Evolutionary conservation across 192 early-diverging fungal species (phyloP).

Genomic region (Rhizophagus sp.): DNA sequence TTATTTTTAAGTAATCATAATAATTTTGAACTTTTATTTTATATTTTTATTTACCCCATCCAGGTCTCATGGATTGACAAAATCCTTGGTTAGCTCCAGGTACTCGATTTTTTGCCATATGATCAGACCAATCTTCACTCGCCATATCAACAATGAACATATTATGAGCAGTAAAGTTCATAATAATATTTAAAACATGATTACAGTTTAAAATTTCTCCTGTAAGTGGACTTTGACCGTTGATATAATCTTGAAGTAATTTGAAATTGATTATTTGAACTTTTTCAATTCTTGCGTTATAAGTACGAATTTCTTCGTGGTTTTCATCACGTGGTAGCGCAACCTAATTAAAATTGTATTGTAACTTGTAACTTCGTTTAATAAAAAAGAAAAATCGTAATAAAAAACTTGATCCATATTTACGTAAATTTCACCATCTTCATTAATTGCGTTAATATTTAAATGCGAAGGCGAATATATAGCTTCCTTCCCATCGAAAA

Average conservation of each 20-base stretch:
- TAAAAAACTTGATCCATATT: neutral
- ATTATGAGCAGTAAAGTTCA: neutral
- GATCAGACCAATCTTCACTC: neutral
- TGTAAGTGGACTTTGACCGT: neutral
- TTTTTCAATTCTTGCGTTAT: neutral
- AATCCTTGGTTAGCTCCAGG: neutral
- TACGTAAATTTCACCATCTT: neutral
- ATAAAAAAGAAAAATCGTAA: no score
- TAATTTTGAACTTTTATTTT: neutral
- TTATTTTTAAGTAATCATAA: neutral
- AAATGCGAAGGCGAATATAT: neutral
- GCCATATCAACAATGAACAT: neutral
- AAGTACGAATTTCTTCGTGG: neutral
- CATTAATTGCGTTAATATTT: no score
- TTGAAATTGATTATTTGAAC: neutral
- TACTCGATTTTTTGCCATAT: neutral
- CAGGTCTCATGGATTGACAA: neutral
- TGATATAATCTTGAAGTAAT: slow-evolving; percentile 3
- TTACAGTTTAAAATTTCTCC: neutral
- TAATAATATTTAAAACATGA: neutral
- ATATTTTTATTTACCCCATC: slow-evolving; percentile 3
- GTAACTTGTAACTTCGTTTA: no score
- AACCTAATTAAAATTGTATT: neutral
- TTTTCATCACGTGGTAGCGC: neutral
- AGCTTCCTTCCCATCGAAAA: neutral